phyloP scores from a whole-genome alignment of 768 basidiomycete species.

The Myochromella boudieri region DNA sequence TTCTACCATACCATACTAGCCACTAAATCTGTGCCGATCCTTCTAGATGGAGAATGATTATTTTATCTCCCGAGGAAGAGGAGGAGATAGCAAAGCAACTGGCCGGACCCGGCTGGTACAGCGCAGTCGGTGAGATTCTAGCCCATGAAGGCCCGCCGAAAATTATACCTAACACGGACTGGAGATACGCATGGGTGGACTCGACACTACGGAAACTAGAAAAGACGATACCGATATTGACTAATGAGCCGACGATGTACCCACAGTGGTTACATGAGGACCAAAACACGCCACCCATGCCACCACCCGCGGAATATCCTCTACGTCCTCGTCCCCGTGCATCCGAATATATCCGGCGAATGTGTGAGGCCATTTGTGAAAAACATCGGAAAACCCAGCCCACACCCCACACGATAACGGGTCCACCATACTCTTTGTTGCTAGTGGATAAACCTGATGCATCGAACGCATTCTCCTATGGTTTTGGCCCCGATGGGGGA shows the following conservation, averaged over 20 bases:
- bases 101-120: constrained; percentile 84
- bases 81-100: constrained; percentile 84
- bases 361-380: constrained; percentile 50
- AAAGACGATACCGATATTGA: constrained; percentile 64
- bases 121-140: constrained; percentile 78
- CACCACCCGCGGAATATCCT: constrained; percentile 82
- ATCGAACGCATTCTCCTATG: constrained; percentile 93
- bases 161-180: constrained; percentile 75
- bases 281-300: constrained; percentile 56
- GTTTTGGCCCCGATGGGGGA: constrained; percentile 88
- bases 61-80: constrained; percentile 91
- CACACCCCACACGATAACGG: constrained; percentile 60
- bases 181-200: constrained; percentile 88
- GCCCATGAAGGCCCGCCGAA: constrained; percentile 58
- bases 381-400: constrained; percentile 31
- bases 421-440: constrained; percentile 88
- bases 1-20: too few relatives aligned
- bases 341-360: constrained; percentile 63
- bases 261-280: constrained; percentile 55
- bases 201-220: constrained; percentile 80
- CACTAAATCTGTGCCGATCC: too few relatives aligned
- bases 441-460: constrained; percentile 84
- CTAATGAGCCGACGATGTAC: constrained; percentile 54
- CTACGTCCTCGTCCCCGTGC: constrained; percentile 83
- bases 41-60: constrained; percentile 80